Conservation (phyloP, 306 rosid species). For the Cicer bijugum region DNA sequence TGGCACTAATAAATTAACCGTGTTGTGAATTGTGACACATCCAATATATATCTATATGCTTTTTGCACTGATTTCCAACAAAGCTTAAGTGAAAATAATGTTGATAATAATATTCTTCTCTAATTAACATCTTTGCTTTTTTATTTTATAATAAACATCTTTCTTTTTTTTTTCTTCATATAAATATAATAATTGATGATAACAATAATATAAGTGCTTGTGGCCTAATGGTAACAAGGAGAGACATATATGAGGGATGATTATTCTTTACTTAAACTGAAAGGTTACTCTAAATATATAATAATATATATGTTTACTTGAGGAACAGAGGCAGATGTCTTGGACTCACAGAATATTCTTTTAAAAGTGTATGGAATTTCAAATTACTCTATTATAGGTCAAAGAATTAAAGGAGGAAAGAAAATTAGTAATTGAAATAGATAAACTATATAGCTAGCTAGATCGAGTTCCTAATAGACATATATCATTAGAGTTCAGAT, state of each 20-base stretch:
- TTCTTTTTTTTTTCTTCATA: no score
- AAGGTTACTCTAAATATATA: constrained; percentile 32
- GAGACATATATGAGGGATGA: constrained; percentile 3
- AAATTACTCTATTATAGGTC: constrained; percentile 20
- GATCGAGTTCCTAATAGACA: constrained; percentile 17
- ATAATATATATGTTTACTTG: constrained; percentile 1
- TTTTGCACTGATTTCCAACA: constrained; percentile 43
- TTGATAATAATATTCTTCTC: constrained; percentile 38
- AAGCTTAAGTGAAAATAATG: constrained; percentile 35
- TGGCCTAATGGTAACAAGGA: constrained; percentile 26
- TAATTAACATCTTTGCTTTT: background rate
- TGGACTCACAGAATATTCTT: constrained; percentile 6
- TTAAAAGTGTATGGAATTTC: constrained; percentile 21
- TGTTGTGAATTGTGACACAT: constrained; percentile 38
- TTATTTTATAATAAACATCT: no score
- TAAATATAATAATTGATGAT: no score
- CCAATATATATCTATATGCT: constrained; percentile 8
- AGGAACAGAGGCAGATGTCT: constrained; percentile 24
- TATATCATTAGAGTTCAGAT: constrained; percentile 20
- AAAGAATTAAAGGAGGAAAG: constrained; percentile 29
- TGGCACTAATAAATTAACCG: constrained; percentile 11
- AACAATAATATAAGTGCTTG: background rate
- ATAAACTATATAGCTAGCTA: background rate
- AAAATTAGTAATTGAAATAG: constrained; percentile 1
- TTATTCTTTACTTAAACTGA: constrained; percentile 22